Conservation (phyloP, 2,329 filamentous ascomycete species). For the Fusarium redolens region DNA sequence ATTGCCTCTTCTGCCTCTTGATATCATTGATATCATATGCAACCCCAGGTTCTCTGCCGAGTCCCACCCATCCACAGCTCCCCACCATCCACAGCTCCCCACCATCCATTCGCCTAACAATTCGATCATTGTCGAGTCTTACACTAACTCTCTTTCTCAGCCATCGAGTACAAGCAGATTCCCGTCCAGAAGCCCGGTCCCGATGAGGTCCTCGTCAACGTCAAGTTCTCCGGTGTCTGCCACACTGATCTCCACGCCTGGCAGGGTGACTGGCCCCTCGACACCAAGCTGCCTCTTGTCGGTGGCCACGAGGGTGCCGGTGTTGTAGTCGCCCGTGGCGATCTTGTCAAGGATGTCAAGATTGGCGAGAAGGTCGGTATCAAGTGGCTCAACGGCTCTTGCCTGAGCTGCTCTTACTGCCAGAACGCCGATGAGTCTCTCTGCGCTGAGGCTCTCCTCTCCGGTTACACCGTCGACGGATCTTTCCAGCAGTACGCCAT, state of each 20-base stretch:
- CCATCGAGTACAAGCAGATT: slow-evolving; percentile 81
- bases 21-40: slow-evolving; percentile 27
- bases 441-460: slow-evolving; percentile 79
- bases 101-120: slow-evolving; percentile 27
- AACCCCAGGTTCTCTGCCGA: slow-evolving; percentile 9
- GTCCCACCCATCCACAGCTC: slow-evolving; percentile 28
- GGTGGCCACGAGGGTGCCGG: slow-evolving; percentile 86
- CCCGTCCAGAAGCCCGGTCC: slow-evolving; percentile 83
- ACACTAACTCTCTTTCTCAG: slow-evolving; percentile 50
- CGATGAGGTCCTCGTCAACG: slow-evolving; percentile 91
- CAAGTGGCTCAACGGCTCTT: slow-evolving; percentile 93
- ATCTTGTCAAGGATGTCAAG: slow-evolving; percentile 80
- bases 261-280: slow-evolving; percentile 89
- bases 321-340: slow-evolving; percentile 82
- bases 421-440: slow-evolving; percentile 84
- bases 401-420: slow-evolving; percentile 86
- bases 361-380: slow-evolving; percentile 89
- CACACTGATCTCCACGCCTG: slow-evolving; percentile 86
- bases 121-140: not conserved
- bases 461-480: slow-evolving; percentile 93
- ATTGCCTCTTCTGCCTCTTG: slow-evolving; percentile 10
- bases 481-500: slow-evolving; percentile 94
- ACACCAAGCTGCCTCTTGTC: slow-evolving; percentile 85
- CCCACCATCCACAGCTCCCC: slow-evolving; percentile 32
- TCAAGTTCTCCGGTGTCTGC: slow-evolving; percentile 92